Base-by-base conservation (phyloP, 768 basidiomycete genomes). In the Rhodotorula diobovata region DNA sequence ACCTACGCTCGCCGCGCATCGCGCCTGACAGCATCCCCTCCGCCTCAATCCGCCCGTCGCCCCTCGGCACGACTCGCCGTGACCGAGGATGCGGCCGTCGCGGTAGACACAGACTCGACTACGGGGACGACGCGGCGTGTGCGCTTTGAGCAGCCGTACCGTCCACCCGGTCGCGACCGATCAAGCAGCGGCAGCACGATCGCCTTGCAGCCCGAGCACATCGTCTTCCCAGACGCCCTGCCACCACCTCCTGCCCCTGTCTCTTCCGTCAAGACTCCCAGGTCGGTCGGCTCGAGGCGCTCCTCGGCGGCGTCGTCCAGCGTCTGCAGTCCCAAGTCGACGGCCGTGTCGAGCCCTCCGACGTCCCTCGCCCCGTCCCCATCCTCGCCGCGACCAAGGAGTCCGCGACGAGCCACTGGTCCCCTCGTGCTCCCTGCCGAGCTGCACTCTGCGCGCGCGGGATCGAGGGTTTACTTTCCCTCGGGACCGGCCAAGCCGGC, bases 161-260 rank as follows among this genome's bases (percentile, higher is more conserved):
- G 35, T 21, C 25, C 35, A 4, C 53, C 15, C 10, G 50, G 28
- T 11, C 15, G 32, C 32, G 57, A 43, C 12, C 41, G 50, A 30
- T 48, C 35, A 16, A 32, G 57, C n/a, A 43, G 12, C 28, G 41
- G 34, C 39, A 37, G 61, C 20, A 8, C 35, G 15, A 48, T 64
- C 15, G 62, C 32, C 1, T 58, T 70, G 32, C 57, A 70, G 50
- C 30, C 48, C 2, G 68, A 70, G 37, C 68, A 70, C 51, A 70
- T 70, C 63, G 63, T 70, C 37, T 70, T 69, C n/a, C 68, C 68
- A 23, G 68, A 70, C 9, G 28, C 35, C 3, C 54, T 55, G 6
- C 34, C 54, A 20, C 16, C 32, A 7, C 54, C 54, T 18, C 54
- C 54, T 4, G 9, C 34, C 32, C 6, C 62, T 32, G 2, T 39